Evolutionary conservation across 2,329 filamentous ascomycete species (phyloP).

Genomic region (Lachnellula suecica): DNA sequence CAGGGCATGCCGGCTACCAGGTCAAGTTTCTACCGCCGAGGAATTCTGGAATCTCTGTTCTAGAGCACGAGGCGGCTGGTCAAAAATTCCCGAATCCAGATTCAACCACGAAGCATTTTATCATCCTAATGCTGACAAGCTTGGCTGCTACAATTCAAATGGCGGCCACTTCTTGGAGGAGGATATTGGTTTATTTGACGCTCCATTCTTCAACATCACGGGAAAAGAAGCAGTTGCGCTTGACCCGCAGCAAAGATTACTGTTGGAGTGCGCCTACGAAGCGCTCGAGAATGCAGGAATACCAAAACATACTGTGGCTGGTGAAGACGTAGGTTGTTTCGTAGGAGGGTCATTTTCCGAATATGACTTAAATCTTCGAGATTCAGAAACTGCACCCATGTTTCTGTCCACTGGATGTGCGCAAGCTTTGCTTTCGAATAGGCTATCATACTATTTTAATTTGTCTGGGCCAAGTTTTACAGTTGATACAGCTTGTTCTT

Average conservation of each 20-base stretch:
- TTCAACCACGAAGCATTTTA: constrained; percentile 53
- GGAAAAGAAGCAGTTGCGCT: constrained; percentile 32
- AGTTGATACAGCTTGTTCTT: constrained; percentile 53
- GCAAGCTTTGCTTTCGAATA: constrained; percentile 47
- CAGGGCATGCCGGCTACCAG: too few species aligned
- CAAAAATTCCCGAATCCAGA: constrained; percentile 32
- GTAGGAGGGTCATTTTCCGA: constrained; percentile 44
- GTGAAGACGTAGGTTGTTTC: constrained; percentile 42
- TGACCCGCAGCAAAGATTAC: constrained; percentile 30
- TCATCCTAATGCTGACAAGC: constrained; percentile 43
- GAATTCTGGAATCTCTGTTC: too few species aligned
- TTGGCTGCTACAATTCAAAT: constrained; percentile 23
- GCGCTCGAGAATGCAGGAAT: constrained; percentile 28
- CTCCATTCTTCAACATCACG: constrained; percentile 32
- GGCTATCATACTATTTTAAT: constrained; percentile 55
- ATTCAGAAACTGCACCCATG: constrained; percentile 11
- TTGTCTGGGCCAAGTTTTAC: constrained; percentile 56
- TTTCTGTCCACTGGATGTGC: constrained; percentile 26
- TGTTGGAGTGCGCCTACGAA: constrained; percentile 29
- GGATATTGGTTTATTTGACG: constrained; percentile 29
- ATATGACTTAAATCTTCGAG: constrained; percentile 13
- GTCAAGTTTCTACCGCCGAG: too few species aligned
- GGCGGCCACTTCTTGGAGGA: constrained; percentile 28
- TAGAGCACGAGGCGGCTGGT: too few species aligned
- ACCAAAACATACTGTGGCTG: constrained; percentile 18